A percentile compares a stretch with the other conserved stretches of the same genome.
Conservation (phyloP, 2,329 filamentous ascomycete genomes). For the Ustilaginoidea virens region DNA sequence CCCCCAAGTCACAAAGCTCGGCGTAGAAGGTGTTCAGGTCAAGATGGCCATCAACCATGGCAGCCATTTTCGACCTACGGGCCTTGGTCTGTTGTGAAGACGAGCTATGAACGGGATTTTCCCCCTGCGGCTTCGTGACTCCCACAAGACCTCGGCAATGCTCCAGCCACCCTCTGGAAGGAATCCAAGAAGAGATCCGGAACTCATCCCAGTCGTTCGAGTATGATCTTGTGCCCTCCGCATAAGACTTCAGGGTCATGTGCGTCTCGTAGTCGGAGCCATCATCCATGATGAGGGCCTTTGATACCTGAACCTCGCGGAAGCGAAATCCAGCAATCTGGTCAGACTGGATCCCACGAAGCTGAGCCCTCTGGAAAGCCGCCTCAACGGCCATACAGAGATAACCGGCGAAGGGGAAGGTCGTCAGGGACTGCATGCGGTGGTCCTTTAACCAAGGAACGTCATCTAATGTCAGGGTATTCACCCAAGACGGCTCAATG, state of each 20-base stretch:
- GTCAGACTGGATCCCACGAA: constrained; percentile 9
- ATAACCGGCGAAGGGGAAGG: constrained; percentile 39
- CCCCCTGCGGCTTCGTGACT: constrained; percentile 9
- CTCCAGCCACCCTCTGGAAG: constrained; percentile 38
- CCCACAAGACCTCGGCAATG: constrained; percentile 38
- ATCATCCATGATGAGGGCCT: constrained; percentile 13
- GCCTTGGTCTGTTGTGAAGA: neutral
- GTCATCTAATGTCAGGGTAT: constrained; percentile 29
- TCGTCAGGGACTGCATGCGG: constrained; percentile 36
- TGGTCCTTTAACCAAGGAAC: constrained; percentile 44
- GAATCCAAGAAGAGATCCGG: constrained; percentile 36
- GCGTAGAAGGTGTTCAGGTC: constrained; percentile 10
- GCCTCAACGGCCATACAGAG: constrained; percentile 36
- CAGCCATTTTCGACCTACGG: constrained; percentile 5
- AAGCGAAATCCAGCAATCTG: constrained; percentile 9
- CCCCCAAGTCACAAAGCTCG: constrained; percentile 11
- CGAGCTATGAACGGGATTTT: constrained; percentile 10
- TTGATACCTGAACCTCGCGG: constrained; percentile 13
- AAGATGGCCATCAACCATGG: constrained; percentile 3
- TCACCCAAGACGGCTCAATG: constrained; percentile 32
- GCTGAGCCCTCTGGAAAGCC: constrained; percentile 18
- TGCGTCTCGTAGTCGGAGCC: constrained; percentile 12
- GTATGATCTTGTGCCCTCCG: constrained; percentile 13
- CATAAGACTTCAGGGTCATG: constrained; percentile 11
- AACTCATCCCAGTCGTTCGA: constrained; percentile 40